Base-by-base conservation (phyloP, 1,284 basidiomycete species). In the Ustilago crameri region DNA sequence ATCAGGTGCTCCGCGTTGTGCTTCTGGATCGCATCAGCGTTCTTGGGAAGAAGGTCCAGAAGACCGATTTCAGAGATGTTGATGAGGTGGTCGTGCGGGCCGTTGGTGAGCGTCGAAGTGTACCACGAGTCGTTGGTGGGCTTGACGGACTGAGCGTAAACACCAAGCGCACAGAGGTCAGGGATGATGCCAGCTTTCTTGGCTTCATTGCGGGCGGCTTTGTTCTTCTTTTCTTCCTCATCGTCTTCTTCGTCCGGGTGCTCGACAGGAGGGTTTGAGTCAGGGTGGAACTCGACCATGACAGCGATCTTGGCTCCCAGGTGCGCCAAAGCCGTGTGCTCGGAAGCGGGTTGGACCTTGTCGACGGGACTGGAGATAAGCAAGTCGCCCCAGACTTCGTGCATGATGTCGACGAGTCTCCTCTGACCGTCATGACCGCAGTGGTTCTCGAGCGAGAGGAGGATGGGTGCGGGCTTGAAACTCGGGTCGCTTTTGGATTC, bases 361-460 rank as follows among this genome's bases (percentile, higher is more conserved):
- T 68, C 59, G 3, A 74, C 57, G 14, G 66, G 58, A 8, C 65
- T 55, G 30, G 57, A 55, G 42, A 76, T 58, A 9, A 90, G 82
- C 76, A 87, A 87, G 18, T 86, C 84, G 0, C 88, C 88, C 87
- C 88, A 89, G 0, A 84, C 84, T 9, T 86, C 85, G 62, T 85
- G 82, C 86, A 90, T 87, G 51, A 88, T 86, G 32, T 82, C 77
- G n/a, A 89, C 87, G 23, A 90, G 81, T 57, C 88, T 85, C 32
- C 83, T 79, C 76, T 90, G 89, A 0, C 86, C 85, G 23, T 84
- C 83, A 0, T 85, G 78, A 3, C 84, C 84, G 42, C 89, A 88
- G 73, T 90, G 89, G 67, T 88, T 89, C 74, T 90, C 89, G 10
- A 90, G 84, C 48, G 87, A 88, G 38, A 90, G 86, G 51, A 90